Conservation (phyloP, 2,329 filamentous ascomycete genomes). For the Acrodontium crateriforme region DNA sequence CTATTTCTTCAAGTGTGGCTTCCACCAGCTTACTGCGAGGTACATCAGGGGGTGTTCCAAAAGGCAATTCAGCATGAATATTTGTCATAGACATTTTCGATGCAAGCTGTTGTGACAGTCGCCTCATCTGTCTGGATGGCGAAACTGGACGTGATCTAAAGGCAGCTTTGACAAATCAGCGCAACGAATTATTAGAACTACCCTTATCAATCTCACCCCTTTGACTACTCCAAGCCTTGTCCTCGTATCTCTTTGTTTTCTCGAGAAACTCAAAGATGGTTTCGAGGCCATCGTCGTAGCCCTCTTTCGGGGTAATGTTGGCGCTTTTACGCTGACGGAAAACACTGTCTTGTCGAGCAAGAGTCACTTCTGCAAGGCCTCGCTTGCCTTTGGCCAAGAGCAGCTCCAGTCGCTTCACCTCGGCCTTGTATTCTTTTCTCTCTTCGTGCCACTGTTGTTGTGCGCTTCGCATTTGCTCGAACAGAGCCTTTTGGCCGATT, state of each 20-base stretch:
- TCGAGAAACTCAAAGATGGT: constrained; percentile 22
- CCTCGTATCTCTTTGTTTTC: constrained; percentile 12
- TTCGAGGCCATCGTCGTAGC: constrained; percentile 12
- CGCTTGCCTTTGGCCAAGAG: constrained; percentile 27
- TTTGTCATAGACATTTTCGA: constrained; percentile 20
- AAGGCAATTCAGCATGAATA: constrained; percentile 17
- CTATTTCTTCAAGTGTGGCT: constrained; percentile 11
- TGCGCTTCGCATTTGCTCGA: constrained; percentile 14
- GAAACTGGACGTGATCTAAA: constrained; percentile 17
- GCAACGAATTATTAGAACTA: neutral
- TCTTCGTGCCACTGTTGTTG: constrained; percentile 22
- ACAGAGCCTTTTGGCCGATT: constrained; percentile 8
- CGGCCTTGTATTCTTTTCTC: constrained; percentile 24
- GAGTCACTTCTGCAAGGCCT: constrained; percentile 28
- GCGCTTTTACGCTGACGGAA: constrained; percentile 18
- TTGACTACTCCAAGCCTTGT: constrained; percentile 16
- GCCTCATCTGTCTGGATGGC: constrained; percentile 26
- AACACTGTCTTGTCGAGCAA: constrained; percentile 28
- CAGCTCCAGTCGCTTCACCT: constrained; percentile 31
- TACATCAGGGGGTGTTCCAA: constrained; percentile 20
- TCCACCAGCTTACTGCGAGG: constrained; percentile 12
- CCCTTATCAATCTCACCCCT: constrained; percentile 13
- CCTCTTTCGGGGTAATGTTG: constrained; percentile 3
- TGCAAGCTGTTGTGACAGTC: constrained; percentile 26
- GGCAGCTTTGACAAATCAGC: constrained; percentile 14